Evolutionary conservation across 441 rosid genomes (phyloP).

Genomic region (Manihot esculenta): DNA sequence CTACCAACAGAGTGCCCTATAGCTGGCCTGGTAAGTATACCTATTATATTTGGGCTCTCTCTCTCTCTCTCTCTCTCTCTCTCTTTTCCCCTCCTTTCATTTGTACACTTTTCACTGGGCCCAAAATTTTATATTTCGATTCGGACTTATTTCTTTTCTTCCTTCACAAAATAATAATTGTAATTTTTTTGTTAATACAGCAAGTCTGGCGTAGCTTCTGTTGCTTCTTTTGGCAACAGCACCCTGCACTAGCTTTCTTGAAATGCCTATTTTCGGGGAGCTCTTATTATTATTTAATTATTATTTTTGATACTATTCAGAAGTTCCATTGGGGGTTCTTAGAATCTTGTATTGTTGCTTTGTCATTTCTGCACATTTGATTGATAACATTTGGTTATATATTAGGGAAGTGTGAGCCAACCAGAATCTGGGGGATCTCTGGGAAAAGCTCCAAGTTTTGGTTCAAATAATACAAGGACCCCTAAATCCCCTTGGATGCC

Average conservation of each 20-base stretch:
- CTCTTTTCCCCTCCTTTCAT: no score
- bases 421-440: conserved; percentile 39
- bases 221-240: conserved; percentile 4
- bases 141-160: neutral
- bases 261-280: neutral
- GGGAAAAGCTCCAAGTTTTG: conserved; percentile 51
- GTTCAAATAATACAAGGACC: conserved; percentile 53
- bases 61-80: no score
- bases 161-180: no score
- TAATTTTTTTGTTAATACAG: no score
- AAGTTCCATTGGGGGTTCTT: neutral
- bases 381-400: conserved; percentile 15
- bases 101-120: neutral
- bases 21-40: conserved; percentile 38
- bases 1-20: conserved; percentile 9
- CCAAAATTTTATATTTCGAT: neutral
- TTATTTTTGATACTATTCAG: neutral
- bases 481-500: conserved; percentile 99
- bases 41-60: neutral
- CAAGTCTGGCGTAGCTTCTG: neutral
- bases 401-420: conserved; percentile 37
- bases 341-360: neutral
- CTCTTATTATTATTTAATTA: neutral
- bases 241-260: neutral
- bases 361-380: neutral